Evolutionary conservation across 2,329 filamentous ascomycete genomes (phyloP), one percentile per base, ranked within the genome.

Genomic region (Fusarium graminum): DNA sequence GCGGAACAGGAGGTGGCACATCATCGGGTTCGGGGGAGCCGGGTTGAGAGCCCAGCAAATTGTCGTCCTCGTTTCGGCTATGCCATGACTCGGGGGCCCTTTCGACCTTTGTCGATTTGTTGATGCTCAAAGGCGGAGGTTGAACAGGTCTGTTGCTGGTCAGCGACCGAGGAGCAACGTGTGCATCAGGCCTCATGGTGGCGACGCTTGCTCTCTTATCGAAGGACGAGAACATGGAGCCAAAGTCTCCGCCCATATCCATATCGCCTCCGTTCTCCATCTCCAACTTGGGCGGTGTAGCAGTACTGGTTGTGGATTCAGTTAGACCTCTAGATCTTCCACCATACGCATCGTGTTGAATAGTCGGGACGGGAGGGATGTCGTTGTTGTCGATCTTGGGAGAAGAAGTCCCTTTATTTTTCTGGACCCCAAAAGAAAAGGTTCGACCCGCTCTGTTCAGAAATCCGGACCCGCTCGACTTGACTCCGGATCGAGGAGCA

Each of bases 361-460:
- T 75, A 43, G 62, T 72, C 30, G 78, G 75, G 25, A 83, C 68
- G 5, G 83, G 80, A 3, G 78, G 78, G 39, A 79, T 63, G 28
- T 80, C 78, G 34, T 78, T 71, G 34, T 68, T 72, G 30, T 69
- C 68, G 22, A 74, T 72, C 32, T 71, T 73, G 25, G 74, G 72
- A 14, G 72, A 70, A 16, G 74, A 73, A 30, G 72, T 64, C 30
- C 63, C 72, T 44, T 79, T 74, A 71, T 86, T 88, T 73, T 86
- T 87, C 63, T 81, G 80, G 32, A 81, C 81, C 25, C 85, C 86
- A 72, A 88, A 88, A 4, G 86, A 88, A 68, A 88, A 88, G 1
- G 86, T 87, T 47, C 86, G 82, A 11, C 83, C 82, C 39, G 85
- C 86, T 63, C 85, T 80, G 63, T 83, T 85, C 47, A 88, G 74